phyloP scores from a whole-genome alignment of 1,139 yeast species.

The Torulaspora pretoriensis region DNA sequence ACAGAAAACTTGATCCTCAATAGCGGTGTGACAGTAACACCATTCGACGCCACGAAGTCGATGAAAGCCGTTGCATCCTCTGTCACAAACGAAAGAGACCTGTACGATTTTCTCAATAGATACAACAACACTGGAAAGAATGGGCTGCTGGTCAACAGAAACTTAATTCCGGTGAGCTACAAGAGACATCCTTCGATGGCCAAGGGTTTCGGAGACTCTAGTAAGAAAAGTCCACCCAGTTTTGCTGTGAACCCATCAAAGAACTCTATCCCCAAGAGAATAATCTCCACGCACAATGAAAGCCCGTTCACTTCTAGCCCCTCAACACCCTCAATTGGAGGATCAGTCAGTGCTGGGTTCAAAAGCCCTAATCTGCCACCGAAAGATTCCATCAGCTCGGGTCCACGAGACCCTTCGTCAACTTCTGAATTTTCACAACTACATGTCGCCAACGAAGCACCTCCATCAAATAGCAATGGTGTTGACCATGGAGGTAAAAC shows the following conservation, averaged over 20 bases:
- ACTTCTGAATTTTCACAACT: background rate
- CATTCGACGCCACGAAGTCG: constrained; percentile 55
- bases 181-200: constrained; percentile 68
- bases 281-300: constrained; percentile 33
- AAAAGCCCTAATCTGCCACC: background rate
- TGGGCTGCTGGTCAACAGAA: constrained; percentile 33
- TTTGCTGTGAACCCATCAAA: constrained; percentile 33
- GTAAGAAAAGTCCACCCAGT: constrained; percentile 17
- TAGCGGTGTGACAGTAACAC: constrained; percentile 77
- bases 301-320: constrained; percentile 26
- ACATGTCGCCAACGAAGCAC: constrained; percentile 3
- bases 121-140: constrained; percentile 42
- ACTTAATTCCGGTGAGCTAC: constrained; percentile 66
- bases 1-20: constrained; percentile 79
- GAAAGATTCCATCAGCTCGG: background rate
- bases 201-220: constrained; percentile 17
- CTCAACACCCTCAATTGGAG: background rate
- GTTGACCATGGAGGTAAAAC: constrained; percentile 19
- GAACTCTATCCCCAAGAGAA: constrained; percentile 34
- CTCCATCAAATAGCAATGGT: background rate
- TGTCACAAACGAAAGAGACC: constrained; percentile 77
- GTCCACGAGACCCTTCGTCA: background rate
- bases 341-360: background rate
- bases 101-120: constrained; percentile 62
- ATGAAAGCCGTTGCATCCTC: constrained; percentile 73